Evolutionary conservation across 495 filamentous ascomycete species (phyloP), one percentile per base, ranked within the genome.

Genomic region (Penicillium arizonense): DNA sequence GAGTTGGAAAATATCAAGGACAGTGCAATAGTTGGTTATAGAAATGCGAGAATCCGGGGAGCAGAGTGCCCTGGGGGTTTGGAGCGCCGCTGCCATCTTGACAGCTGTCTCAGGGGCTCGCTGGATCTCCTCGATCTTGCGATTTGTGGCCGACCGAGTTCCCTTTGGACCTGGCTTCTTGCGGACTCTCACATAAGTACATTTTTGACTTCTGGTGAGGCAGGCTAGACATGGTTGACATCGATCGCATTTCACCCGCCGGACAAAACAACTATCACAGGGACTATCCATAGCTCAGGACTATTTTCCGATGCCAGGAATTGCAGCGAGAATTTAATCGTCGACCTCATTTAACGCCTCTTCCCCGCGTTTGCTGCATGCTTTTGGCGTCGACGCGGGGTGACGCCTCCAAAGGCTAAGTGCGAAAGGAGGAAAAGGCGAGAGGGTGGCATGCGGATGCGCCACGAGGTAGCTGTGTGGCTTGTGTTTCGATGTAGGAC

Each of bases 161-260:
- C 57, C 57, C 40, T 59, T 59, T 5, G 57, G 57, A 13, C 57
- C 57, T 3, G 52, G 57, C 28, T 41, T 50, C 21, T 55, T 56
- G 42, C 57, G 57, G 23, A 59, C 48, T 30, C 54, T 52, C 37
- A 56, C 30, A 40, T 56, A 59, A 13, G 57, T 59, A 51, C 57
- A 59, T 11, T 4, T 35, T 34, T 59, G 57, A 13, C 20, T 23
- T 42, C 52, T 38, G 12, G 32, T 51, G 18, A 51, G 16, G 40
- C 57, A 59, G 10, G 52, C 38, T 33, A 50, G 39, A 40, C 57
- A 59, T 20, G 57, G 53, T 37, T 42, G 33, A 21, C 56, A 47
- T n/a, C 57, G 52, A 59, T 59, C 57, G 33, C 57, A 59, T 34
- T 44, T 59, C 8, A 59, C 57, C 14, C 57, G 46, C 5, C 57